These are phyloP conservation scores for Pisolithus albus DNA, from an alignment of 768 basidiomycete genomes.

Conservation along the genomic window DNA sequence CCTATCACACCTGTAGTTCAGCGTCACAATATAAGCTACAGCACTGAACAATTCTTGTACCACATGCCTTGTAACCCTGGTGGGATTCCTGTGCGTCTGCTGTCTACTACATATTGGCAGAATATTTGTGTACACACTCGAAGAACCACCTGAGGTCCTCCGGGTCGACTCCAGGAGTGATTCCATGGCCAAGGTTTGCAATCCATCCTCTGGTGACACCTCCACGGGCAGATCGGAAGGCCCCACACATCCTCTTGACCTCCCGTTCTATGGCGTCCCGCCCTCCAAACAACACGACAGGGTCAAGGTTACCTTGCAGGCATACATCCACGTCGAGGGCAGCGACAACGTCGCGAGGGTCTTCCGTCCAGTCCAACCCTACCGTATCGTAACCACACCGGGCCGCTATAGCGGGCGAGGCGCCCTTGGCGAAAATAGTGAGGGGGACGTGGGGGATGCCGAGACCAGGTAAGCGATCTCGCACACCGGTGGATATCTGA, in stretches of 20 bases:
- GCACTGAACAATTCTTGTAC: not conserved
- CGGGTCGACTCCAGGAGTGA: constrained; percentile 92
- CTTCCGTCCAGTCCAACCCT: constrained; percentile 87
- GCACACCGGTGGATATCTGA: constrained; percentile 68
- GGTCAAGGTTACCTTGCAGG: constrained; percentile 93
- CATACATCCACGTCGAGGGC: constrained; percentile 57
- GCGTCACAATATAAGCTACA: not conserved
- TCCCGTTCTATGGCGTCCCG: constrained; percentile 77
- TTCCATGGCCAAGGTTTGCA: constrained; percentile 94
- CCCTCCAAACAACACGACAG: constrained; percentile 79
- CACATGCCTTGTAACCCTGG: not conserved
- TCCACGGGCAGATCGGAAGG: constrained; percentile 54
- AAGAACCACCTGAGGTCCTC: constrained; percentile 91
- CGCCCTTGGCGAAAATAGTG: constrained; percentile 93
- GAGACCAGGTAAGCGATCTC: constrained; percentile 45
- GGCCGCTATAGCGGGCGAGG: constrained; percentile 67
- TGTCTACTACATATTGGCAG: constrained; percentile 24
- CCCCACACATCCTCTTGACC: constrained; percentile 74
- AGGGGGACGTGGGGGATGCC: constrained; percentile 62
- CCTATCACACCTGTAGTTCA: not conserved
- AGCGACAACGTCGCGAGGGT: constrained; percentile 62
- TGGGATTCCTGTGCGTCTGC: not conserved
- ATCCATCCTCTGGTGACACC: constrained; percentile 74
- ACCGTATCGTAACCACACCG: constrained; percentile 78
- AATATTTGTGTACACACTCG: constrained; percentile 83